Base-by-base conservation (phyloP, 2,329 filamentous ascomycete species). In the Hymenotorrendiella dingleyae region DNA sequence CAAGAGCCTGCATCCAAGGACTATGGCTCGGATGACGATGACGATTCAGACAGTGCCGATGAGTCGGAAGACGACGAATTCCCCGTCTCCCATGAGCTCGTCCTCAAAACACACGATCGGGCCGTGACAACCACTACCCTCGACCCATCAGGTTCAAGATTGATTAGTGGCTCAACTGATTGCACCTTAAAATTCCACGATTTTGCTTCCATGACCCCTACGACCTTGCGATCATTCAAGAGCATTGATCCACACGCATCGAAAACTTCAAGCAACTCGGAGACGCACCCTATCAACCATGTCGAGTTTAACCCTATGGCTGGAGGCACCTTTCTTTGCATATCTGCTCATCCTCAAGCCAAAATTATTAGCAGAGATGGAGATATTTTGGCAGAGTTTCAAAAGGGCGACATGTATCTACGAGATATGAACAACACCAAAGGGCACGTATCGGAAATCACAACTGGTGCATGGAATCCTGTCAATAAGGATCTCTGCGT, bases 361-460 rank as follows among this genome's bases (percentile, higher is more conserved):
- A 90, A 89, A 63, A 81, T 98, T 19, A 74, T 97, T 62, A 86
- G 80, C 55, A 81, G 93, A 57, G 91, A 98, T 67, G 93, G 93
- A 28, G 87, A 94, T 33, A 74, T 85, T 6, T 57, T 94, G 36
- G 83, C 84, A 1, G 89, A 96, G 59, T 97, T 95, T 53, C 84
- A 89, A 54, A 98, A 98, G 67, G 93, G 93, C 34, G 93, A 98
- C 62, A 97, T 97, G 90, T 98, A 98, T 58, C 68, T 98, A 53
- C 78, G 91, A 42, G 93, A 98, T 63, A 94, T 97, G 84, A 80
- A 96, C 65, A 90, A 97, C 62, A 98, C 93, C 4, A 97, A 96
- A 62, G 93, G 93, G 1, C 93, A 98, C 65, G 82, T 96, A 40
- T 90, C 90, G 4, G 93, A 96, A 64, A 78, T 96, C 29, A 89